A percentile compares a stretch with the other conserved stretches of the same genome.
These are phyloP conservation scores for Plasmodium blacklocki DNA, from an alignment of 169 alveolate genomes.

Conservation along the genomic window DNA sequence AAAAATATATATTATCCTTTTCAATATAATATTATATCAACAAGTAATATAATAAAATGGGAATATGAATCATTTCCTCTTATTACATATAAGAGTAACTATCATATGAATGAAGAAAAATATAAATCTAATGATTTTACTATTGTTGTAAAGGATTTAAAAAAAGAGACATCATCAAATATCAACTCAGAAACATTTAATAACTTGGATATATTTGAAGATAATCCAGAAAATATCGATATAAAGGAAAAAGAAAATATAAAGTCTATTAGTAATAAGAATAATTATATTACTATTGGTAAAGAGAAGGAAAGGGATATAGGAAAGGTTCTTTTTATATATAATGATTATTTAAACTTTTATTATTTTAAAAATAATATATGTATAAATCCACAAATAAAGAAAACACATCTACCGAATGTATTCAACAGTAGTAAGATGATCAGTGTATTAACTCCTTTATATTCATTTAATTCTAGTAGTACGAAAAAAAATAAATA, in stretches of 20 bases:
- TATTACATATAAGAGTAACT: neutral
- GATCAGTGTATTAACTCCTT: neutral
- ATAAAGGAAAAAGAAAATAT: neutral
- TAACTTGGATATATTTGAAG: no score
- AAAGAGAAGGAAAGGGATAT: neutral
- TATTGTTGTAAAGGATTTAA: neutral
- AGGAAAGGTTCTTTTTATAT: neutral
- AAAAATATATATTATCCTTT: neutral
- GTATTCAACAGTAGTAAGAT: neutral
- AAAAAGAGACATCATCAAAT: neutral
- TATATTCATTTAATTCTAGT: neutral
- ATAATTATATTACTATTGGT: neutral
- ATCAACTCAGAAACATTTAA: neutral
- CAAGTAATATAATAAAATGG: neutral
- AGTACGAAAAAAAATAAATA: neutral
- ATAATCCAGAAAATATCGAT: neutral
- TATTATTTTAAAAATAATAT: neutral
- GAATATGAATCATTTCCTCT: neutral
- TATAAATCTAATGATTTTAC: neutral
- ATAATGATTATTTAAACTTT: constrained; percentile 10
- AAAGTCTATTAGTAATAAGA: neutral
- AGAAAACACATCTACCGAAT: neutral
- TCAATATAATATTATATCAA: neutral
- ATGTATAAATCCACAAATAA: neutral
- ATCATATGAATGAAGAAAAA: neutral